These are phyloP conservation scores for Aspergillus sojae DNA, from an alignment of 2,329 filamentous ascomycete species.

Conservation along the genomic window DNA sequence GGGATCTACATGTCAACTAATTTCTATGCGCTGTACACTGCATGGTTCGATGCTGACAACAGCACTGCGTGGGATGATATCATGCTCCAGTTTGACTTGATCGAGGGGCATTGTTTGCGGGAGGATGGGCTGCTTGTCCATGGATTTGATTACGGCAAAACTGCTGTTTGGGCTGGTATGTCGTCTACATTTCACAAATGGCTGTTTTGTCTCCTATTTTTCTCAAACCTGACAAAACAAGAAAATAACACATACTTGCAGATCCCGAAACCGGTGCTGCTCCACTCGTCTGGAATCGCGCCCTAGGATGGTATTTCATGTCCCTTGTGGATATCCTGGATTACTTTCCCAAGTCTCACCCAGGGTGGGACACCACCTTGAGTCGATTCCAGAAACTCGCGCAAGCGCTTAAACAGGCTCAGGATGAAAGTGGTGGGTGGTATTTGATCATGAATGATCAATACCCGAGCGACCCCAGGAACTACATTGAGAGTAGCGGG, in stretches of 20 bases:
- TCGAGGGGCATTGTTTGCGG: constrained; percentile 15
- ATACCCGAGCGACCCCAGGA: constrained; percentile 14
- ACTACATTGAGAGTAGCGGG: constrained; percentile 22
- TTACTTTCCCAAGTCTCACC: constrained; percentile 15
- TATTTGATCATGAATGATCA: constrained; percentile 18
- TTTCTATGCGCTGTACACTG: constrained; percentile 19
- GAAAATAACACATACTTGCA: neutral
- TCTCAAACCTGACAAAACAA: neutral
- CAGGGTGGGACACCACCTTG: constrained; percentile 13
- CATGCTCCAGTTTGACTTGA: constrained; percentile 18
- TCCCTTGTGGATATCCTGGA: constrained; percentile 18
- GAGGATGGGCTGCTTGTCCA: constrained; percentile 13
- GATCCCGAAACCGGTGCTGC: constrained; percentile 16
- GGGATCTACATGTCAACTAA: constrained; percentile 21
- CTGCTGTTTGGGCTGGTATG: constrained; percentile 21
- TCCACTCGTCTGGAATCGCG: constrained; percentile 19
- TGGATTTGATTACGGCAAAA: constrained; percentile 16
- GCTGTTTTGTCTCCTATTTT: neutral
- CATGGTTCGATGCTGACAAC: constrained; percentile 18
- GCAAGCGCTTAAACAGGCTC: constrained; percentile 10
- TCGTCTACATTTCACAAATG: neutral
- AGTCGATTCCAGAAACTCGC: constrained; percentile 19
- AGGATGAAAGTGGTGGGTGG: constrained; percentile 20
- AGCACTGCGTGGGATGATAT: constrained; percentile 21
- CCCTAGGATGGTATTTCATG: constrained; percentile 22